phyloP scores from a whole-genome alignment of 306 rosid genomes.

The Vachellia collinsii region DNA sequence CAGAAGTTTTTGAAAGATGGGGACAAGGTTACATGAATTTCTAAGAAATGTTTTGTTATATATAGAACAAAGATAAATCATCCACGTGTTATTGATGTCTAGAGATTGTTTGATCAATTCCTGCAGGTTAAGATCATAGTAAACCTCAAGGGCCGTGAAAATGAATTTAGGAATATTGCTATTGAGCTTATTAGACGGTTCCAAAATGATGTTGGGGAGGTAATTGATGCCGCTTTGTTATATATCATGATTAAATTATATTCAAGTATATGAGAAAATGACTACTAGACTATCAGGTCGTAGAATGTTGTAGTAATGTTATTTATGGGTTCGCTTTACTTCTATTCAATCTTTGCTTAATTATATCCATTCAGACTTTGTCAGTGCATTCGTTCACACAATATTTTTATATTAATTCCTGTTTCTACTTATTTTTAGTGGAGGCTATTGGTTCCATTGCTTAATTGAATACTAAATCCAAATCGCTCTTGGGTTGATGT shows the following conservation, averaged over 20 bases:
- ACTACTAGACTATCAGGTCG: neutral
- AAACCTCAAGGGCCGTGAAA: slow-evolving; percentile 96
- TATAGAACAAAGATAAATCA: neutral
- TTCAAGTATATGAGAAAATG: neutral
- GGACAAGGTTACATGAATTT: slow-evolving; percentile 72
- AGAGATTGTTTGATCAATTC: slow-evolving; percentile 41
- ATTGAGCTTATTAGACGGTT: slow-evolving; percentile 85
- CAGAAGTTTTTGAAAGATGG: slow-evolving; percentile 88
- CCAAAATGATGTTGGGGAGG: slow-evolving; percentile 95
- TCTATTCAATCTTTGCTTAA: slow-evolving; percentile 9
- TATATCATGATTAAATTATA: slow-evolving; percentile 16
- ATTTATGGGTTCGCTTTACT: neutral
- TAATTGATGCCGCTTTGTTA: slow-evolving; percentile 38
- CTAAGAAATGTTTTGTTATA: slow-evolving; percentile 5
- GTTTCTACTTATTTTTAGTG: neutral
- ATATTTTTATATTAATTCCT: slow-evolving; percentile 1
- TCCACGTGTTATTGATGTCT: slow-evolving; percentile 16
- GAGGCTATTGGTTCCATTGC: slow-evolving; percentile 7
- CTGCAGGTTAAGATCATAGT: slow-evolving; percentile 92
- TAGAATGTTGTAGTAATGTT: neutral
- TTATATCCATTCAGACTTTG: neutral
- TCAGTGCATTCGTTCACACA: slow-evolving; percentile 24
- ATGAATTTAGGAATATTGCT: slow-evolving; percentile 92
- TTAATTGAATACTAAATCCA: slow-evolving; percentile 25
- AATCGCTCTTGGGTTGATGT: slow-evolving; percentile 38